Conservation (phyloP, 148 eudicot species). For the Silene latifolia region DNA sequence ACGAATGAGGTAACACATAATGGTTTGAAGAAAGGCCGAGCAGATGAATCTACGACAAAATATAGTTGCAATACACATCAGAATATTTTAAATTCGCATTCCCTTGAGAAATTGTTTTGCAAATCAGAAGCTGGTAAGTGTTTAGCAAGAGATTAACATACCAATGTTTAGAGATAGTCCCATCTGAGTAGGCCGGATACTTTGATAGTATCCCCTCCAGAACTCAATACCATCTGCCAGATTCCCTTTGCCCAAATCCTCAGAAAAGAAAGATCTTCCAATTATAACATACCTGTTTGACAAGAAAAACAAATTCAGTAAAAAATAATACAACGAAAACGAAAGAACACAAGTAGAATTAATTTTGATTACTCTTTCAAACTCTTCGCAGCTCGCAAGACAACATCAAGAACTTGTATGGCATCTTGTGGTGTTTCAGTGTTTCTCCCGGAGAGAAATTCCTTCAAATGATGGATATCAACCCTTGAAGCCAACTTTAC, state of each 20-base stretch:
- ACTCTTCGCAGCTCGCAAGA: constrained; percentile 41
- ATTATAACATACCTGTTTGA: constrained; percentile 47
- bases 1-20: constrained; percentile 44
- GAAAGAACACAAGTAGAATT: too few species aligned
- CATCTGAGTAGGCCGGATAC: constrained; percentile 86
- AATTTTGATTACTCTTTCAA: constrained; percentile 23
- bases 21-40: constrained; percentile 62
- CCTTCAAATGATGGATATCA: constrained; percentile 41
- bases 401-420: constrained; percentile 77
- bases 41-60: constrained; percentile 59
- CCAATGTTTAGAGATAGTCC: constrained; percentile 79
- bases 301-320: not conserved
- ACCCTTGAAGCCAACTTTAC: constrained; percentile 55
- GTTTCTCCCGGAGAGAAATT: constrained; percentile 40
- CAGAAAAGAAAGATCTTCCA: constrained; percentile 67
- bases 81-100: not conserved
- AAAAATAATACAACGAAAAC: too few species aligned
- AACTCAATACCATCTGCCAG: constrained; percentile 60
- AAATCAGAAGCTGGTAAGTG: not conserved
- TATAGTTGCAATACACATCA: constrained; percentile 1
- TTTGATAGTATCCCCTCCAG: constrained; percentile 86
- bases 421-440: constrained; percentile 62
- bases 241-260: constrained; percentile 25
- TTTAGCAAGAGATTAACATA: constrained; percentile 11
- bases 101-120: not conserved